phyloP scores from a whole-genome alignment of 2,329 filamentous ascomycete genomes.

The Claviceps pazoutovae region DNA sequence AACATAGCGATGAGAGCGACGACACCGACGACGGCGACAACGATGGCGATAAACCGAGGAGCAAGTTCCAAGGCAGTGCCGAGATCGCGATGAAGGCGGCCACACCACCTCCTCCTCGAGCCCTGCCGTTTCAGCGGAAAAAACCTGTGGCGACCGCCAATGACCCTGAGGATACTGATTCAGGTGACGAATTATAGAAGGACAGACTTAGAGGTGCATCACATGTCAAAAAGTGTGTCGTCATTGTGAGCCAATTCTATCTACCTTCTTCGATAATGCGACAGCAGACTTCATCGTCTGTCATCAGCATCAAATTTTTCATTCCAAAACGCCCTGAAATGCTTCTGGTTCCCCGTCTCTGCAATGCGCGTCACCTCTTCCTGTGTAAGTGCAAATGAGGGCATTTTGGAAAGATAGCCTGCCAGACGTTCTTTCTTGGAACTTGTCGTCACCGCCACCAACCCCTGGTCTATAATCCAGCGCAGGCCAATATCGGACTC shows the following conservation, averaged over 20 bases:
- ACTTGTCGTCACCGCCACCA: slow-evolving; percentile 47
- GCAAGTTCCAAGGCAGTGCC: neutral
- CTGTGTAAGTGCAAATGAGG: slow-evolving; percentile 42
- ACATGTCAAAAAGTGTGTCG: neutral
- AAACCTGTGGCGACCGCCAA: slow-evolving; percentile 18
- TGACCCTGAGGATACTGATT: slow-evolving; percentile 41
- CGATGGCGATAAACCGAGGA: neutral
- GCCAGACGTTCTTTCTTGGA: slow-evolving; percentile 42
- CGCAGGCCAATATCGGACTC: slow-evolving; percentile 42
- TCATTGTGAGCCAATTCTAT: neutral
- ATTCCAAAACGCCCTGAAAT: slow-evolving; percentile 46
- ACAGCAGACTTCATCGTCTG: slow-evolving; percentile 12
- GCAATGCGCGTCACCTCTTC: slow-evolving; percentile 44
- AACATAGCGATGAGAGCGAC: slow-evolving; percentile 20
- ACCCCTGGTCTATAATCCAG: slow-evolving; percentile 46
- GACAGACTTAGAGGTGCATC: no score
- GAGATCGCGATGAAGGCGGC: slow-evolving; percentile 3
- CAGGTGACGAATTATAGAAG: slow-evolving; percentile 38
- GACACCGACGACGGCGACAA: slow-evolving; percentile 13
- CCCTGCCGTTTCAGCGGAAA: slow-evolving; percentile 30
- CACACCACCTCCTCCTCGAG: slow-evolving; percentile 24
- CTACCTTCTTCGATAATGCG: neutral
- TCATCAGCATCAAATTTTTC: slow-evolving; percentile 39
- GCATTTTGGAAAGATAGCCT: slow-evolving; percentile 36
- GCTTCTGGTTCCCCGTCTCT: slow-evolving; percentile 42